phyloP scores from a whole-genome alignment of 2,329 filamentous ascomycete species.

The Colletotrichum euphorbiae region DNA sequence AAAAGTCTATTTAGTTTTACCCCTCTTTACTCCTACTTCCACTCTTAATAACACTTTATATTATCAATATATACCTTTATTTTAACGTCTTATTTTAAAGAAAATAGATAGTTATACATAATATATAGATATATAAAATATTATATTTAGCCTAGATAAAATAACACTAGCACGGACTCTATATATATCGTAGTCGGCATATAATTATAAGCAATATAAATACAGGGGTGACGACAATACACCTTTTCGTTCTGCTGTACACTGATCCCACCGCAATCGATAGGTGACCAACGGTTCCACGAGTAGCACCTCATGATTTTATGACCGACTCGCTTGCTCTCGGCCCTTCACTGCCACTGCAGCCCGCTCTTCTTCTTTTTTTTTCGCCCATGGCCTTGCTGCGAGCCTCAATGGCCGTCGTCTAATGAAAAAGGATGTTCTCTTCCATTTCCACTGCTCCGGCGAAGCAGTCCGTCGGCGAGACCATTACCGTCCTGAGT shows the following conservation, averaged over 20 bases:
- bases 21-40: too few species aligned
- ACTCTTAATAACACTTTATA: too few species aligned
- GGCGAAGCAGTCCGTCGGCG: slow-evolving; percentile 94
- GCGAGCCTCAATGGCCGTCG: slow-evolving; percentile 33
- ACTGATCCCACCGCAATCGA: not conserved
- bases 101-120: too few species aligned
- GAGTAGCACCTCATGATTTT: not conserved
- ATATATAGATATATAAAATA: too few species aligned
- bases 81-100: too few species aligned
- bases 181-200: too few species aligned
- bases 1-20: too few species aligned
- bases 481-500: slow-evolving; percentile 92
- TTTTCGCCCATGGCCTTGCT: slow-evolving; percentile 13
- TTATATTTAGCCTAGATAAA: too few species aligned
- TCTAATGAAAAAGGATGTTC: slow-evolving; percentile 61
- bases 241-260: not conserved
- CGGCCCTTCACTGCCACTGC: not conserved
- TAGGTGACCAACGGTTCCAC: not conserved
- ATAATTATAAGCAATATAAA: too few species aligned
- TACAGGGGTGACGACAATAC: too few species aligned
- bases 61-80: too few species aligned
- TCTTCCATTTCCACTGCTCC: slow-evolving; percentile 75
- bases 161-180: too few species aligned
- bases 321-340: not conserved
- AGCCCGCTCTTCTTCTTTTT: not conserved